These are phyloP conservation scores for Bigelowiella natans DNA, from an alignment of 78 protist genomes.

Conservation along the genomic window DNA sequence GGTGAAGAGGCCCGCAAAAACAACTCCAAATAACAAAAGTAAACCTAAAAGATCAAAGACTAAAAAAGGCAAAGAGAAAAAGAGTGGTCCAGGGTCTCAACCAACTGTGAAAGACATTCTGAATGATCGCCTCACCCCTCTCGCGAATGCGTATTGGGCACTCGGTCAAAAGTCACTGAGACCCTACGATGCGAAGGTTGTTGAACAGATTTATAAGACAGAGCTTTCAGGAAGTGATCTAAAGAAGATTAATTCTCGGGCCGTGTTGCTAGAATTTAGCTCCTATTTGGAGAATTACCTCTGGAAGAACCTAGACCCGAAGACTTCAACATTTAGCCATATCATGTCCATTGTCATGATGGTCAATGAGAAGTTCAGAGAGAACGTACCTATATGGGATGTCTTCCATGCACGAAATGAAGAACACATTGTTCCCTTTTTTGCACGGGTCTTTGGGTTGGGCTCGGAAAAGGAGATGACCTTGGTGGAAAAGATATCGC, in stretches of 20 bases:
- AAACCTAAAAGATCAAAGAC: not conserved
- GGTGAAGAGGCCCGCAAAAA: not conserved
- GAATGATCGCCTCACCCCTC: not conserved
- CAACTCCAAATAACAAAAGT: not conserved
- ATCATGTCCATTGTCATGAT: constrained; percentile 54
- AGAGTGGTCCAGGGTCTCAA: not conserved
- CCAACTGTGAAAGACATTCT: constrained; percentile 1
- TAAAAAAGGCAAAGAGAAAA: too few relatives aligned
- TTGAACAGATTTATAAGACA: not conserved
- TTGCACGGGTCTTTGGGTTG: not conserved
- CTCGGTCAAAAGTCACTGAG: not conserved
- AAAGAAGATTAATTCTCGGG: not conserved
- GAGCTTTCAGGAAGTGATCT: not conserved
- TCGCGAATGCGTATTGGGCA: constrained; percentile 10
- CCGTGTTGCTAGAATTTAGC: not conserved
- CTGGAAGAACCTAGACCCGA: constrained; percentile 58
- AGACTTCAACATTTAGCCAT: not conserved
- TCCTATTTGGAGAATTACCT: constrained; percentile 34
- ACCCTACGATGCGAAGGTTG: not conserved
- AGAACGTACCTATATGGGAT: constrained; percentile 8
- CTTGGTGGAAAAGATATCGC: not conserved
- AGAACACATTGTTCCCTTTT: not conserved
- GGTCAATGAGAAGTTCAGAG: constrained; percentile 67
- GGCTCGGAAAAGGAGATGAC: not conserved
- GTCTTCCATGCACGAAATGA: not conserved